Percentiles rank a stretch among this genome's conserved stretches.
These are phyloP conservation scores for Yamadazyma mexicana DNA, from an alignment of 1,139 yeast genomes.

Conservation along the genomic window DNA sequence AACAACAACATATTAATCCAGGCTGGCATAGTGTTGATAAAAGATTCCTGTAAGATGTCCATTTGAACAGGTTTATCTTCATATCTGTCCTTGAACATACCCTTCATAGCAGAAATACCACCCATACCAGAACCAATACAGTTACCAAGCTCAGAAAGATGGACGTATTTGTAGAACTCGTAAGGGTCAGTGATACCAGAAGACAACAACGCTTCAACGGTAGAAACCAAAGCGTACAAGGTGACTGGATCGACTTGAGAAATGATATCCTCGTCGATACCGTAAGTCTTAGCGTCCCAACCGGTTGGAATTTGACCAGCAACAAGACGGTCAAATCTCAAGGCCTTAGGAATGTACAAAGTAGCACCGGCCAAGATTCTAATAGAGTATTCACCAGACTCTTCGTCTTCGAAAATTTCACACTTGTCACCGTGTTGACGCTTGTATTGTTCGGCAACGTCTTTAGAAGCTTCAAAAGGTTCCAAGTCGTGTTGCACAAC, in stretches of 20 bases:
- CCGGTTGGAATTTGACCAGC: conserved; percentile 99
- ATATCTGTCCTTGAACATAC: conserved; percentile 96
- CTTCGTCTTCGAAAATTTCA: conserved; percentile 87
- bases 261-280: conserved; percentile 91
- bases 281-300: conserved; percentile 94
- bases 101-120: conserved; percentile 94
- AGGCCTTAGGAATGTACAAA: conserved; percentile 90
- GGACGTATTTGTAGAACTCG: conserved; percentile 97
- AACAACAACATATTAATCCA: conserved; percentile 98
- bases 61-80: conserved; percentile 92
- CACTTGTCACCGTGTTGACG: conserved; percentile 92
- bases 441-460: conserved; percentile 88
- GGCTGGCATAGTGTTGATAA: conserved; percentile 98
- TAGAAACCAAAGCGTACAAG: conserved; percentile 86
- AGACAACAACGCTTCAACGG: conserved; percentile 89
- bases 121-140: conserved; percentile 99
- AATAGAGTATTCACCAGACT: conserved; percentile 89
- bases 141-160: conserved; percentile 97
- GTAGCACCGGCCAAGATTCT: conserved; percentile 90
- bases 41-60: conserved; percentile 95
- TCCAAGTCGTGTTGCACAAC: conserved; percentile 95
- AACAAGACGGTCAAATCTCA: conserved; percentile 91
- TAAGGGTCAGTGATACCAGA: conserved; percentile 98
- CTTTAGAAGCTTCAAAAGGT: conserved; percentile 92
- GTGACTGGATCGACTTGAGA: conserved; percentile 96